phyloP scores from a whole-genome alignment of 805 yeast genomes.

The Candida adriatica region DNA sequence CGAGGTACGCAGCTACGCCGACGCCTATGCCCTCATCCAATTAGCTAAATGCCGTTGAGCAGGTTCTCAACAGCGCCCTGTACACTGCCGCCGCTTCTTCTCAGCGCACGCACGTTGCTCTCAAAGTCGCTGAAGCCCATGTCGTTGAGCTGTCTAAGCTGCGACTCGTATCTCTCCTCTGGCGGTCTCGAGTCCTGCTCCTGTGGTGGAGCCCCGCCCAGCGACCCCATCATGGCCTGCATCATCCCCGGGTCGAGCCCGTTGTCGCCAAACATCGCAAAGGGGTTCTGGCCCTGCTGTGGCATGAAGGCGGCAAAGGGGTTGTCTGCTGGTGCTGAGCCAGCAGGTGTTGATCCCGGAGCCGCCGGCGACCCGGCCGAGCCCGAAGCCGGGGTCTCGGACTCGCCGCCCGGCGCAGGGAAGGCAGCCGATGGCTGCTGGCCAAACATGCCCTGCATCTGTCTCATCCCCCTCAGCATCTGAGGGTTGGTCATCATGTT shows the following conservation, averaged over 20 bases:
- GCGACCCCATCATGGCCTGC: constrained; percentile 37
- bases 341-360: constrained; percentile 7
- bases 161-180: constrained; percentile 69
- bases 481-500: constrained; percentile 80
- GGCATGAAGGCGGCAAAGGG: constrained; percentile 45
- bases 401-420: constrained; percentile 43
- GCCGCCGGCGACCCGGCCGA: constrained; percentile 27
- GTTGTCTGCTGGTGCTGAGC: constrained; percentile 29
- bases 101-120: constrained; percentile 80
- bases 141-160: constrained; percentile 69
- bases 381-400: constrained; percentile 8
- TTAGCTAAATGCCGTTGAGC: constrained; percentile 48
- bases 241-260: constrained; percentile 38
- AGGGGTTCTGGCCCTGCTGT: constrained; percentile 35
- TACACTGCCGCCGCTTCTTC: constrained; percentile 95
- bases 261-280: constrained; percentile 22
- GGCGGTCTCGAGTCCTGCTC: constrained; percentile 61
- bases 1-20: too few species aligned
- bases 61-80: constrained; percentile 93
- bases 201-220: constrained; percentile 23
- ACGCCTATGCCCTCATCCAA: too few species aligned
- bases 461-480: constrained; percentile 75
- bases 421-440: constrained; percentile 31
- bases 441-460: constrained; percentile 48
- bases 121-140: constrained; percentile 91